A percentile compares a stretch with the other conserved stretches of the same genome.
These are phyloP conservation scores for Pseudopyrenochaeta lycopersici DNA, from an alignment of 2,329 filamentous ascomycete genomes.

Conservation along the genomic window DNA sequence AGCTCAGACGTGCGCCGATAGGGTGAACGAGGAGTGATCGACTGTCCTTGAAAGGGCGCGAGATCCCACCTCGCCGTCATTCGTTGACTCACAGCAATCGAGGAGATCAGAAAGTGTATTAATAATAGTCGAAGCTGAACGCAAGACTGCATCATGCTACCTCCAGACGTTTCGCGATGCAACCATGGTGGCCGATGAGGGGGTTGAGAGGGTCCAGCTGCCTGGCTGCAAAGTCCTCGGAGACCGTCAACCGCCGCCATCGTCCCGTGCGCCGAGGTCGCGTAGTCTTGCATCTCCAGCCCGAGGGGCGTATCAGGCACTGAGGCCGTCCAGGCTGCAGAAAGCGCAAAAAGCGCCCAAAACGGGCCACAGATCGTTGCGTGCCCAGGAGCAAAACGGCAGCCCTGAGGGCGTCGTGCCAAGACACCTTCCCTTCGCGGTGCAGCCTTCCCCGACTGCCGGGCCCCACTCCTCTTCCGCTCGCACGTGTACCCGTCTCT, in stretches of 20 bases:
- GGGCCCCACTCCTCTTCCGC: constrained; percentile 15
- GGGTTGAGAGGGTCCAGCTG: too few species aligned
- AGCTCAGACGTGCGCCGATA: constrained; percentile 27
- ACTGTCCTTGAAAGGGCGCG: constrained; percentile 22
- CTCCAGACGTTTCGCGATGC: constrained; percentile 12
- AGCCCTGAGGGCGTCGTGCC: not conserved
- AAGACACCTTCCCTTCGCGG: not conserved
- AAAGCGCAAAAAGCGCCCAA: not conserved
- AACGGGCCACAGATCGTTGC: not conserved
- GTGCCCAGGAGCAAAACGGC: not conserved
- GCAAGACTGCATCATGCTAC: constrained; percentile 9
- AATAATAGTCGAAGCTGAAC: constrained; percentile 34
- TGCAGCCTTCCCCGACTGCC: constrained; percentile 22
- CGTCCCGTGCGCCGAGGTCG: not conserved
- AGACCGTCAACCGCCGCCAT: not conserved
- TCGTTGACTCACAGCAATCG: constrained; percentile 17
- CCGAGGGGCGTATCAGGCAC: not conserved
- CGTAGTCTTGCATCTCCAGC: not conserved
- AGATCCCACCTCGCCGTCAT: constrained; percentile 16
- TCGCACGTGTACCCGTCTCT: constrained; percentile 29
- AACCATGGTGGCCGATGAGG: constrained; percentile 11
- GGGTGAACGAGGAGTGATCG: constrained; percentile 22
- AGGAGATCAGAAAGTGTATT: constrained; percentile 9
- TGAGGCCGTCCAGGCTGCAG: not conserved
- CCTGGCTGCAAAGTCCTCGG: not conserved